These are phyloP conservation scores for Picea glauca DNA, from an alignment of 75 land plant species.

Conservation along the genomic window DNA sequence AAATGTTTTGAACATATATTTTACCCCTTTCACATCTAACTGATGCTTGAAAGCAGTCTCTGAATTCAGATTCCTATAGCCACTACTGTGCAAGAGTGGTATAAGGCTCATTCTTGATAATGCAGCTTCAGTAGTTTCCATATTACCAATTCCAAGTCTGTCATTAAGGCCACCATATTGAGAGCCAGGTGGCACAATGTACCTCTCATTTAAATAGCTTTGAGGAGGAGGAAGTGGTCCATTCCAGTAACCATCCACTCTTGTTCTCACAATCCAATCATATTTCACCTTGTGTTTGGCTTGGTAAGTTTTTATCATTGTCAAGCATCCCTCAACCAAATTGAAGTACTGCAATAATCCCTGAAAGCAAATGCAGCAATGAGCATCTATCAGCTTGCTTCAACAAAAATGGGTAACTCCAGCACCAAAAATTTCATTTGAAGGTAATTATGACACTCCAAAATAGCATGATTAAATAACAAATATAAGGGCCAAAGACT, in stretches of 20 bases:
- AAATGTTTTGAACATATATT: constrained; percentile 3
- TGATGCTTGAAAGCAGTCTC: constrained; percentile 67
- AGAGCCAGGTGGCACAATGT: constrained; percentile 65
- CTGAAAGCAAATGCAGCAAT: constrained; percentile 25
- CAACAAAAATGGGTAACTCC: not conserved
- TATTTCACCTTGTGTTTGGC: constrained; percentile 36
- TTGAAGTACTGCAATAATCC: constrained; percentile 80
- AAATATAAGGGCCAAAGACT: not conserved
- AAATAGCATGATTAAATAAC: not conserved
- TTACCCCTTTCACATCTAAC: constrained; percentile 22
- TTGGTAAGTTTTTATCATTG: constrained; percentile 48
- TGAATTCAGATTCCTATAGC: constrained; percentile 46
- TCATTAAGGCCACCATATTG: constrained; percentile 73
- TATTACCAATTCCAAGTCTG: constrained; percentile 68
- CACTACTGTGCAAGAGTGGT: constrained; percentile 32
- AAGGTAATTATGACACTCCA: not conserved
- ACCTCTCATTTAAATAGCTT: constrained; percentile 12
- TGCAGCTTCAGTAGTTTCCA: constrained; percentile 42
- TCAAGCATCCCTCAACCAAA: constrained; percentile 73
- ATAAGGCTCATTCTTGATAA: constrained; percentile 51
- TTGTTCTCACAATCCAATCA: constrained; percentile 73
- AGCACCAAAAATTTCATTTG: not conserved
- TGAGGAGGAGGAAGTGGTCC: constrained; percentile 26
- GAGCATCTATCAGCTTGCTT: not conserved
- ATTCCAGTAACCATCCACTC: constrained; percentile 80